Evolutionary conservation across 495 filamentous ascomycete genomes (phyloP), one percentile per base, ranked within the genome.

Genomic region (Peziza echinospora): DNA sequence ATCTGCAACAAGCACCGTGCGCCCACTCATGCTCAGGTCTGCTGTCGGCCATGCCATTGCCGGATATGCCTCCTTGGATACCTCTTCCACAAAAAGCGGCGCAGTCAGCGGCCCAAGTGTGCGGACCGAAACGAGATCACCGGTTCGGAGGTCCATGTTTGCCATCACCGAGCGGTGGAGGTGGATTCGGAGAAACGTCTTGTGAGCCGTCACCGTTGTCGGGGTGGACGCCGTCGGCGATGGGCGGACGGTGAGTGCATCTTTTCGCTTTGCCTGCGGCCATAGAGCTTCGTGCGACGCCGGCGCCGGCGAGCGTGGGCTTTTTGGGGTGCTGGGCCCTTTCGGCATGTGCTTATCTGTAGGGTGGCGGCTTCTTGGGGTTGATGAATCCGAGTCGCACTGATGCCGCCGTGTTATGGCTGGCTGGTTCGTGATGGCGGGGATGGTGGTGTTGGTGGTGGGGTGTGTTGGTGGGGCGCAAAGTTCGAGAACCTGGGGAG

Each of bases 141-240:
- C 53, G 44, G 53, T 23, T 42, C 49, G 53, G 5, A 57, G 21
- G 21, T 49, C 43, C n/a, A 57, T 53, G 34, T 41, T 23, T 24
- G 42, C 41, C 21, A 57, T 53, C 17, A 49, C 41, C 3, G 44
- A 24, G 19, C 54, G 47, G n/a, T 57, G 47, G 26, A 57, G 26
- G 28, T 56, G 53, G 21, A 57, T 41, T 11, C 54, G 54, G 17
- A 57, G 54, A 44, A 57, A 57, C 7, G 54, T 57, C 45, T 57
- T 57, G 41, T 56, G 53, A n/a, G n/a, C n/a, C n/a, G n/a, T n/a
- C n/a, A n/a, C n/a, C n/a, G n/a, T n/a, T n/a, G n/a, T n/a, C n/a
- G n/a, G n/a, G 5, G 53, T 56, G 44, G 45, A 41, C 22, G 53
- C 28, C 9, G 46, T 45, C 44, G 53, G 37, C 19, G 17, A 45